phyloP scores from a whole-genome alignment of 1,139 yeast species.

The Hyphopichia fennica region DNA sequence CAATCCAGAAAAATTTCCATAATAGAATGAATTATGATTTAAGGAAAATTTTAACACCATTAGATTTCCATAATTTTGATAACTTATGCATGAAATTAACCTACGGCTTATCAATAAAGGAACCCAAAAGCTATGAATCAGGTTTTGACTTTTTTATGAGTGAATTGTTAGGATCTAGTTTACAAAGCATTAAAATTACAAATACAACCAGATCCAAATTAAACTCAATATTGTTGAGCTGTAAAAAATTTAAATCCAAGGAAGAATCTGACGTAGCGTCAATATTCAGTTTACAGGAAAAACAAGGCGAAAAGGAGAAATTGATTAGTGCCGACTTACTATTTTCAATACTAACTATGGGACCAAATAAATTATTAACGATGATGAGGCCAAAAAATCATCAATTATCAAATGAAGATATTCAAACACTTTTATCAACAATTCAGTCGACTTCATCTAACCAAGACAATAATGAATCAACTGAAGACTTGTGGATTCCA shows the following conservation, averaged over 20 bases:
- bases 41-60: conserved; percentile 69
- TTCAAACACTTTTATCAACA: conserved; percentile 29
- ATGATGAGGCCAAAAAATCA: conserved; percentile 38
- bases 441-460: conserved; percentile 27
- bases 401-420: conserved; percentile 29
- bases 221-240: conserved; percentile 24
- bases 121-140: conserved; percentile 2
- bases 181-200: conserved; percentile 33
- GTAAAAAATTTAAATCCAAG: conserved; percentile 20
- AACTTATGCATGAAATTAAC: conserved; percentile 57
- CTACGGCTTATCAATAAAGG: conserved; percentile 23
- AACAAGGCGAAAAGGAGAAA: conserved; percentile 8
- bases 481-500: conserved; percentile 90
- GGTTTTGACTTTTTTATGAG: conserved; percentile 30
- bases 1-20: conserved; percentile 65
- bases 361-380: conserved; percentile 27
- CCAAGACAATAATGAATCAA: conserved; percentile 13
- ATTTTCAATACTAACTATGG: conserved; percentile 28
- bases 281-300: conserved; percentile 2
- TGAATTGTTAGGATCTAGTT: conserved; percentile 25
- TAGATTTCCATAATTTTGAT: conserved; percentile 65
- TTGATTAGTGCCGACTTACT: conserved; percentile 30
- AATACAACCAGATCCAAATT: conserved; percentile 35
- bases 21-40: conserved; percentile 81
- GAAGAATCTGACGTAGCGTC: conserved; percentile 8